Evolutionary conservation across 2,329 filamentous ascomycete species (phyloP).

Genomic region (Aureobasidium sp.): DNA sequence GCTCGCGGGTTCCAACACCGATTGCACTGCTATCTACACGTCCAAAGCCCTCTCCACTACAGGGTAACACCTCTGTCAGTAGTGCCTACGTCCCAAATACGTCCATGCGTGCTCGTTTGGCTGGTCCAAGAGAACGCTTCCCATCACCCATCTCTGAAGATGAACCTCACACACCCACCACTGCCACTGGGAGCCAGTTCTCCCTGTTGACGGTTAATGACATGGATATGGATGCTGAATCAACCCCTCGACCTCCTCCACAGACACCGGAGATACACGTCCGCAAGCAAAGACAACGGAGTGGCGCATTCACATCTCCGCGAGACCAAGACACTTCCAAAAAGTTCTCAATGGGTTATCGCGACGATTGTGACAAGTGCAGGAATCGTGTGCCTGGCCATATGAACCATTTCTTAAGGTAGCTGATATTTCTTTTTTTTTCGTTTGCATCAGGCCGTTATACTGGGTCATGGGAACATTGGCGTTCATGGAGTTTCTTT

Average conservation of each 20-base stretch:
- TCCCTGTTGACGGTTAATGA: conserved; percentile 29
- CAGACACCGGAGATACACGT: conserved; percentile 21
- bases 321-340: conserved; percentile 14
- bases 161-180: conserved; percentile 26
- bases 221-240: conserved; percentile 25
- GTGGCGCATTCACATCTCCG: conserved; percentile 24
- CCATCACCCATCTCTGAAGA: conserved; percentile 30
- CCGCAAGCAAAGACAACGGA: conserved; percentile 28
- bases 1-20: conserved; percentile 9
- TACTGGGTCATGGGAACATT: neutral
- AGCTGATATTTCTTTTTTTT: neutral
- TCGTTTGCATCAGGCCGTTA: neutral
- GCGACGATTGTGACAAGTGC: conserved; percentile 44
- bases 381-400: conserved; percentile 40
- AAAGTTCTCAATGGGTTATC: conserved; percentile 36
- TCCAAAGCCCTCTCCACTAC: conserved; percentile 2
- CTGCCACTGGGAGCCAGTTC: conserved; percentile 28
- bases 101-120: conserved; percentile 6
- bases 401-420: conserved; percentile 39
- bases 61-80: neutral
- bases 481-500: neutral
- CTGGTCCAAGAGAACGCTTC: conserved; percentile 15
- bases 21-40: neutral
- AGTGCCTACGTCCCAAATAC: neutral
- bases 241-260: conserved; percentile 11